Conservation (phyloP, 2,329 filamentous ascomycete species). For the Paracoccidioides brasiliensis region DNA sequence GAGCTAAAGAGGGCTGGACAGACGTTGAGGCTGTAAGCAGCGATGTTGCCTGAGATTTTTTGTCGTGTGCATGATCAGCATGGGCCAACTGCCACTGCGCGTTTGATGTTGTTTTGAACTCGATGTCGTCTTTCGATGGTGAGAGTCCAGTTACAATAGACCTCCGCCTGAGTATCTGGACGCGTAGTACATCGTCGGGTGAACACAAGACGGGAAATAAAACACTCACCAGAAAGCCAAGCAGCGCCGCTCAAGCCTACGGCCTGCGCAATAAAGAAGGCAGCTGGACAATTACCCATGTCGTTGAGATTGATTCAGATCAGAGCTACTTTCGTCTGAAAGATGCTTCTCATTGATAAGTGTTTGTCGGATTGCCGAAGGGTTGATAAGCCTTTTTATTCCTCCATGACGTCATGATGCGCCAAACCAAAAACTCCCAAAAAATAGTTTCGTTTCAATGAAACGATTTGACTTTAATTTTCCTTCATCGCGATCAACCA, state of each 20-base stretch:
- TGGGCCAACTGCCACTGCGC: background rate
- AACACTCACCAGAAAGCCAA: slow-evolving; percentile 19
- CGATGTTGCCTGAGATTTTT: slow-evolving; percentile 18
- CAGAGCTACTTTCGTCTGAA: background rate
- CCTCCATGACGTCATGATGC: no score
- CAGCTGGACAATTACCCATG: background rate
- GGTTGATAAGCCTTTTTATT: background rate
- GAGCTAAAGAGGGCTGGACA: slow-evolving; percentile 18
- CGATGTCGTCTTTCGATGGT: background rate
- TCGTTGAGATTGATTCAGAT: background rate
- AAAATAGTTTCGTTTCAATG: no score
- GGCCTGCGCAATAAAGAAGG: slow-evolving; percentile 16
- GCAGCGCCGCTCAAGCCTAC: slow-evolving; percentile 19
- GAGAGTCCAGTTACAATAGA: background rate
- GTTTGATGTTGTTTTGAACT: background rate
- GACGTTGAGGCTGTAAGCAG: slow-evolving; percentile 15
- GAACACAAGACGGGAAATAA: background rate
- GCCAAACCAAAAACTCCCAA: no score
- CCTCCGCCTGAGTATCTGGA: background rate
- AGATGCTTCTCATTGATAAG: background rate
- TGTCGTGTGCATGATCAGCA: background rate
- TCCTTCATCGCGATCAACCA: no score
- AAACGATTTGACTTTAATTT: no score
- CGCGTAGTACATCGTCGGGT: background rate
- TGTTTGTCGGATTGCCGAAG: background rate